A percentile compares a stretch with the other conserved stretches of the same genome.
Evolutionary conservation across 371 early-diverging fungal genomes (phyloP).

Genomic region (Rhizopus microsporus): DNA sequence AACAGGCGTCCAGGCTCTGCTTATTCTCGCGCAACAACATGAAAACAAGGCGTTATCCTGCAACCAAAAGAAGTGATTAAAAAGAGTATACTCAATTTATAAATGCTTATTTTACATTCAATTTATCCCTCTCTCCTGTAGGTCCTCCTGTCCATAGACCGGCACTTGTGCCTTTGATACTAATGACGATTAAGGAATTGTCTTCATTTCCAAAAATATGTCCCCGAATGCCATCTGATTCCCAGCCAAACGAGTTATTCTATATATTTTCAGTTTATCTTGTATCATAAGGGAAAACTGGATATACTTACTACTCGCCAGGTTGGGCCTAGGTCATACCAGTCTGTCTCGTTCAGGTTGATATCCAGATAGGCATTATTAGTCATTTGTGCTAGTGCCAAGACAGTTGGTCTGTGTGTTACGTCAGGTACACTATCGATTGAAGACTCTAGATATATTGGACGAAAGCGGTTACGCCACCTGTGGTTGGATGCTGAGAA

Average conservation of each 20-base stretch:
- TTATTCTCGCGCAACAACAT: conserved; percentile 94
- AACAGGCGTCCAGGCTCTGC: conserved; percentile 79
- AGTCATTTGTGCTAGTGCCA: conserved; percentile 77
- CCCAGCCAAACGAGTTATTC: conserved; percentile 88
- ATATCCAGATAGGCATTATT: conserved; percentile 72
- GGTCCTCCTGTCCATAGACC: conserved; percentile 72
- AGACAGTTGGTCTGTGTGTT: conserved; percentile 68
- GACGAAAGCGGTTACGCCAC: neutral
- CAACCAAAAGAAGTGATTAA: neutral
- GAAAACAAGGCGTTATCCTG: conserved; percentile 92
- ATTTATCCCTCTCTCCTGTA: conserved; percentile 80
- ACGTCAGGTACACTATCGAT: conserved; percentile 60
- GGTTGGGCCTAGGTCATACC: conserved; percentile 72
- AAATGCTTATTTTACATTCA: conserved; percentile 58
- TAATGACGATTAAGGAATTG: conserved; percentile 75
- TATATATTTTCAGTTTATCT: conserved; percentile 21
- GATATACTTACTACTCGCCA: conserved; percentile 65
- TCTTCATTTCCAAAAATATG: conserved; percentile 79
- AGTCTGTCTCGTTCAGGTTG: conserved; percentile 48
- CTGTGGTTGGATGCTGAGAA: conserved; percentile 1
- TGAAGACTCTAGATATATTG: conserved; percentile 23
- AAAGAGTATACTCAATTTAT: neutral
- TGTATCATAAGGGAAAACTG: neutral
- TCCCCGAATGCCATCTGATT: conserved; percentile 82
- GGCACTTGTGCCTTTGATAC: conserved; percentile 90